Evolutionary conservation across 2,329 filamentous ascomycete genomes (phyloP).

Genomic region (Nemania sp.): DNA sequence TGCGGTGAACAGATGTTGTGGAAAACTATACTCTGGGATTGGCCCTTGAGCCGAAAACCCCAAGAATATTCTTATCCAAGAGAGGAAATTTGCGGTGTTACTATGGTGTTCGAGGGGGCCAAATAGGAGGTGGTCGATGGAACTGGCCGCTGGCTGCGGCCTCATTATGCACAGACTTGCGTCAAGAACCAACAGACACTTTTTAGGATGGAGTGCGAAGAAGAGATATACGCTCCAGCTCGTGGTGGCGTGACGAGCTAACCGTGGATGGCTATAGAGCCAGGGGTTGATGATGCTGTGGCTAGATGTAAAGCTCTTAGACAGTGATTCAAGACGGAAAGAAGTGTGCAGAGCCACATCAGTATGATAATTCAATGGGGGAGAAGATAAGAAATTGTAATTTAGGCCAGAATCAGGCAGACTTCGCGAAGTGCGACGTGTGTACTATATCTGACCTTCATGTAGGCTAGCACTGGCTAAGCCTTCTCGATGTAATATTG

Average conservation of each 20-base stretch:
- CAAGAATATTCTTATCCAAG: neutral
- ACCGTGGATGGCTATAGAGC: neutral
- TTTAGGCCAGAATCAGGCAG: neutral
- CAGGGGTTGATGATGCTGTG: neutral
- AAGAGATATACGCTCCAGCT: neutral
- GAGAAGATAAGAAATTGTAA: neutral
- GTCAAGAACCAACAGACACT: neutral
- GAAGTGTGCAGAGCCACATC: neutral
- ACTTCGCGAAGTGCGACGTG: neutral
- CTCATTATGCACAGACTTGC: constrained; percentile 6
- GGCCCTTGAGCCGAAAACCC: too few relatives aligned
- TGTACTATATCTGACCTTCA: neutral
- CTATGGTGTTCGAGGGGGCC: constrained; percentile 1
- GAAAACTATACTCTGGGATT: neutral
- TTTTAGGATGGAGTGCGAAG: neutral
- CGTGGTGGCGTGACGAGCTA: neutral
- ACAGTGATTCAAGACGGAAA: neutral
- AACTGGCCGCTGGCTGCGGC: neutral
- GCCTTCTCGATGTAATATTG: neutral
- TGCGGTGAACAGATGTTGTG: neutral
- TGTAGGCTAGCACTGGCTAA: constrained; percentile 8
- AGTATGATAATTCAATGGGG: neutral
- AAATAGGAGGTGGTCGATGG: neutral
- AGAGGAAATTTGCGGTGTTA: neutral
- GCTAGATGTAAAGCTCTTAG: neutral